Percentiles rank a stretch among this genome's conserved stretches.
Conservation (phyloP, 345 rosid genomes). For the Brassica napus region DNA sequence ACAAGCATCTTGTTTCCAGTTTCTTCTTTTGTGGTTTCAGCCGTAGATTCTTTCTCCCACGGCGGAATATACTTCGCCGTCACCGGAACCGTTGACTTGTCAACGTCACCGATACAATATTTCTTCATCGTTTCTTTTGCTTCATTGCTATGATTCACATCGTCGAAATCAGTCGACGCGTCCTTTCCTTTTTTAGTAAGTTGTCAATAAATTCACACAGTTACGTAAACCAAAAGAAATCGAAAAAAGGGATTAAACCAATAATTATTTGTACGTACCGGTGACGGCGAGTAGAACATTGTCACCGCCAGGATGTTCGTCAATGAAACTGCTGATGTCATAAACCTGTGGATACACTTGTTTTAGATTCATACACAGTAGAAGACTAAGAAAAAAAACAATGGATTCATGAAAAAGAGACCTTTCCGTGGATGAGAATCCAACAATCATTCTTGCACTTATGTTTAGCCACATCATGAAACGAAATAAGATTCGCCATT, state of each 20-base stretch:
- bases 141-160: constrained; percentile 66
- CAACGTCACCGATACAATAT: constrained; percentile 64
- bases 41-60: constrained; percentile 33
- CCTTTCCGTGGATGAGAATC: constrained; percentile 75
- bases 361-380: neutral
- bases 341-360: constrained; percentile 55
- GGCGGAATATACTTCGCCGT: constrained; percentile 42
- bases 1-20: constrained; percentile 48
- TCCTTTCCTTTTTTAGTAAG: constrained; percentile 55
- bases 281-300: constrained; percentile 69
- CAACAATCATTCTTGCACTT: constrained; percentile 59
- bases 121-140: constrained; percentile 67
- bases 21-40: constrained; percentile 32
- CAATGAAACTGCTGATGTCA: constrained; percentile 73
- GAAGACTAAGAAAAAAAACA: neutral
- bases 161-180: constrained; percentile 76
- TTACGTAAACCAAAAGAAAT: neutral
- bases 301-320: constrained; percentile 92
- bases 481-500: constrained; percentile 46
- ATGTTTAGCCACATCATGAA: constrained; percentile 58
- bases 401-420: constrained; percentile 22
- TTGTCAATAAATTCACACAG: neutral
- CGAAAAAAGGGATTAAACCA: constrained; percentile 2
- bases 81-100: constrained; percentile 52
- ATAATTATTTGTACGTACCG: constrained; percentile 41